Evolutionary conservation across 768 basidiomycete genomes (phyloP).

Genomic region (Mycena venus): DNA sequence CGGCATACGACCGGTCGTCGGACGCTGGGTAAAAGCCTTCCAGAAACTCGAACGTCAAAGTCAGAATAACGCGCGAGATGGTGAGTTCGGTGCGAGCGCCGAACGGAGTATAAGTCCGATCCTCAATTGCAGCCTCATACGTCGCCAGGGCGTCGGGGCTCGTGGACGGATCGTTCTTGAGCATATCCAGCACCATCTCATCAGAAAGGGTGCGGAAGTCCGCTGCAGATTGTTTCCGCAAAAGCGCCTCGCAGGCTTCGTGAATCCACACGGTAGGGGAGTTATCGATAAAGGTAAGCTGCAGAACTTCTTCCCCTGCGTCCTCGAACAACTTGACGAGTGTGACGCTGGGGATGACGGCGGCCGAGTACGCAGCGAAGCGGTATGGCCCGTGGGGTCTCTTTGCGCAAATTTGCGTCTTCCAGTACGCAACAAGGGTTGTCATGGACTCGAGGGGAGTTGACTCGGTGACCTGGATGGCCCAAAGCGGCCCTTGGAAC

Average conservation of each 20-base stretch:
- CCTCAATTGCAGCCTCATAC: too few relatives aligned
- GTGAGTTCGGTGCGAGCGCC: too few relatives aligned
- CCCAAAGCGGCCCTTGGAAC: conserved; percentile 18
- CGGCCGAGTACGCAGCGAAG: conserved; percentile 12
- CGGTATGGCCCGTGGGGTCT: conserved; percentile 26
- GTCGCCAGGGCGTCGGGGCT: too few relatives aligned
- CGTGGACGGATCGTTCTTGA: neutral
- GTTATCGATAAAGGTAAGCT: conserved; percentile 27
- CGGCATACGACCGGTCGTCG: too few relatives aligned
- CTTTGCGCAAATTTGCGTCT: conserved; percentile 10
- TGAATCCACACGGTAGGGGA: neutral
- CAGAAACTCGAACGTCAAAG: too few relatives aligned
- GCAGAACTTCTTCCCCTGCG: conserved; percentile 11
- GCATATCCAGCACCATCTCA: neutral
- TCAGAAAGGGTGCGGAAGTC: neutral
- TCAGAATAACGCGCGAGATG: too few relatives aligned
- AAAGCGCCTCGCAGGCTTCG: neutral
- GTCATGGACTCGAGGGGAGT: neutral
- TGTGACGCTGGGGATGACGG: conserved; percentile 1
- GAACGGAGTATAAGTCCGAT: too few relatives aligned
- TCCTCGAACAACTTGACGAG: conserved; percentile 22
- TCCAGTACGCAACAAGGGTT: conserved; percentile 22
- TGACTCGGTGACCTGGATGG: conserved; percentile 22
- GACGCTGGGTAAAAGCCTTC: too few relatives aligned
- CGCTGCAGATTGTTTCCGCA: neutral